Evolutionary conservation across 345 rosid species (phyloP).

Genomic region (Salix udensis): DNA sequence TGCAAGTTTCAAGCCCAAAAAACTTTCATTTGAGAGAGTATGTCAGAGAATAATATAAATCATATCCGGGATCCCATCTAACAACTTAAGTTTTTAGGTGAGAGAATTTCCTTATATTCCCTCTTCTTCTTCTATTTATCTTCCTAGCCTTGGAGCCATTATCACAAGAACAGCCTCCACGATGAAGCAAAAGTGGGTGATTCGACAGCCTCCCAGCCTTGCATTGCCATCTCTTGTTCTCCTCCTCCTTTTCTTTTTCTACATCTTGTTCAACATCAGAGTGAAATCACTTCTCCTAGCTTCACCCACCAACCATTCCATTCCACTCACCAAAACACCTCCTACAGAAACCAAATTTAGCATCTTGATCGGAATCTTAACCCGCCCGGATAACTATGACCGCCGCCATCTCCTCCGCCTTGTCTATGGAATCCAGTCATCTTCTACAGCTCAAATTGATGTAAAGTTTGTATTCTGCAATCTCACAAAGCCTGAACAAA

Average conservation of each 20-base stretch:
- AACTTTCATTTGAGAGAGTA: no score
- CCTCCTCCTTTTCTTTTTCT: conserved; percentile 17
- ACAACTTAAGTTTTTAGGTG: accelerated
- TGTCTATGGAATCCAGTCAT: conserved; percentile 29
- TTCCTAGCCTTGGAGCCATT: background rate
- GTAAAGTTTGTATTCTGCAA: conserved; percentile 39
- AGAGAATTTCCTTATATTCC: no score
- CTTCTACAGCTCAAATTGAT: conserved; percentile 24
- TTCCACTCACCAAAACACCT: background rate
- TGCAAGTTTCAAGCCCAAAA: no score
- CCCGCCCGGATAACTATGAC: conserved; percentile 21
- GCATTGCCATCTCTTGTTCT: conserved; percentile 10
- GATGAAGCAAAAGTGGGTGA: conserved; percentile 10
- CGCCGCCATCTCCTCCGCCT: conserved; percentile 44
- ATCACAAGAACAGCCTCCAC: background rate
- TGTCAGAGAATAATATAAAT: no score
- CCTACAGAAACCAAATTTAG: conserved; percentile 11
- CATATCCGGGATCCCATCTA: accelerated
- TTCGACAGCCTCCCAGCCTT: background rate
- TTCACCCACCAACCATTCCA: conserved; percentile 3
- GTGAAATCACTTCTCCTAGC: conserved; percentile 6
- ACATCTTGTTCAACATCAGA: conserved; percentile 10
- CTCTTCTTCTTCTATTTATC: background rate
- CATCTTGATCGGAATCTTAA: conserved; percentile 40
- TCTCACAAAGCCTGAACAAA: conserved; percentile 31